A percentile compares a stretch with the other conserved stretches of the same genome.
phyloP scores from a whole-genome alignment of 768 basidiomycete species.

The Termitomyces sp. region DNA sequence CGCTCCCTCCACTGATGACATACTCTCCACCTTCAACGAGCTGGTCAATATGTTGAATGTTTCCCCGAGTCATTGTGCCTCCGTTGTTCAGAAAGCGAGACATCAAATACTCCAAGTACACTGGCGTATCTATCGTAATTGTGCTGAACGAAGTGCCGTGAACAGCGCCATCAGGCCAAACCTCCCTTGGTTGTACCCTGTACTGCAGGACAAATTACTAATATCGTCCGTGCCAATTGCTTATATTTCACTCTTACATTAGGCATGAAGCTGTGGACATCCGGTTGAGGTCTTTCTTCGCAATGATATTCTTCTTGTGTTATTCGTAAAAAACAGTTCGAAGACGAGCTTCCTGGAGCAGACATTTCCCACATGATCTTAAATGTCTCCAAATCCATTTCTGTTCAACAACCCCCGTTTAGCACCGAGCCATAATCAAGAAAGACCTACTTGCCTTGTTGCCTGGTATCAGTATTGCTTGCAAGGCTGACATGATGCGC shows the following conservation, averaged over 20 bases:
- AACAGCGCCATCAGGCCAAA: slow-evolving; percentile 25
- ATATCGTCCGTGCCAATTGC: neutral
- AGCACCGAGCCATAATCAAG: no score
- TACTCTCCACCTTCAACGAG: slow-evolving; percentile 47
- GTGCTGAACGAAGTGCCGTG: slow-evolving; percentile 53
- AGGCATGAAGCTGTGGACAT: slow-evolving; percentile 46
- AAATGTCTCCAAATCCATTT: slow-evolving; percentile 66
- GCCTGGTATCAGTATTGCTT: slow-evolving; percentile 32
- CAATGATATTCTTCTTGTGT: slow-evolving; percentile 53
- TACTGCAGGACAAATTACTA: slow-evolving; percentile 12
- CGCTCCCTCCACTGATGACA: slow-evolving; percentile 18
- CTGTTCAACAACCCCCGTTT: slow-evolving; percentile 29
- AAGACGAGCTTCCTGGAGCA: slow-evolving; percentile 40
- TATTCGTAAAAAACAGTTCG: slow-evolving; percentile 63
- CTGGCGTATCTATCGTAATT: slow-evolving; percentile 55
- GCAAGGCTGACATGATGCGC: slow-evolving; percentile 71
- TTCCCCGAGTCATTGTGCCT: slow-evolving; percentile 44
- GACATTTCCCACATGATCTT: slow-evolving; percentile 67
- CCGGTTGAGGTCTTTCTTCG: slow-evolving; percentile 29
- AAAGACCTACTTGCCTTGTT: slow-evolving; percentile 37
- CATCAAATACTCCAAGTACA: slow-evolving; percentile 61
- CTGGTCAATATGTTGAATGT: slow-evolving; percentile 59
- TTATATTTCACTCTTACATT: slow-evolving; percentile 26
- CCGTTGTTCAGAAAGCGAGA: slow-evolving; percentile 50
- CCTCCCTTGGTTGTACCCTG: slow-evolving; percentile 27